phyloP scores from a whole-genome alignment of 2,329 filamentous ascomycete species.

The Neofusicoccum sp. region DNA sequence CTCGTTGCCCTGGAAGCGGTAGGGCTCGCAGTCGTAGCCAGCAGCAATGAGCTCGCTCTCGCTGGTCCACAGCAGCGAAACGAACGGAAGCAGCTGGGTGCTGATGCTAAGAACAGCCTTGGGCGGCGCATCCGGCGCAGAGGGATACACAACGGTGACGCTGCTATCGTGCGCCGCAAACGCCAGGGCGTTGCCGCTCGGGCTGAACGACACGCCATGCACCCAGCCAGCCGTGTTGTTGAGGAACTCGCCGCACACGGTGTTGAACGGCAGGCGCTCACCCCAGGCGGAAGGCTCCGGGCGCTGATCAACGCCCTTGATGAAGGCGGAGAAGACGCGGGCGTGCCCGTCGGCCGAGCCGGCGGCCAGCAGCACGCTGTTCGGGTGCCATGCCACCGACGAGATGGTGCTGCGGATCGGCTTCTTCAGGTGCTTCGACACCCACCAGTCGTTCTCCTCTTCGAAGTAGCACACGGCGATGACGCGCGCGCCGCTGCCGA shows the following conservation, averaged over 20 bases:
- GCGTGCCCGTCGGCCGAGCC: constrained; percentile 98
- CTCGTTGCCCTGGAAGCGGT: constrained; percentile 77
- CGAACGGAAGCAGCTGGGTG: constrained; percentile 88
- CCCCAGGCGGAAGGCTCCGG: constrained; percentile 90
- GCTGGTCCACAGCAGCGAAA: constrained; percentile 86
- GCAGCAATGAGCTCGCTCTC: constrained; percentile 94
- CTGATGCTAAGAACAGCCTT: constrained; percentile 85
- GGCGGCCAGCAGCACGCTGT: constrained; percentile 89
- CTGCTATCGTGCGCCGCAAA: constrained; percentile 96
- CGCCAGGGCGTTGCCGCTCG: constrained; percentile 86
- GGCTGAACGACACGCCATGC: constrained; percentile 89
- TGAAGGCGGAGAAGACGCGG: constrained; percentile 89
- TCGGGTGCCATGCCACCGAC: constrained; percentile 93
- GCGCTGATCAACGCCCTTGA: constrained; percentile 87
- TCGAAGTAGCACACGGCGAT: constrained; percentile 99
- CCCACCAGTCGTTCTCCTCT: constrained; percentile 99
- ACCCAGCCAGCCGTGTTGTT: constrained; percentile 98
- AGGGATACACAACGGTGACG: constrained; percentile 93
- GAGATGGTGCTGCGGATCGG: constrained; percentile 97
- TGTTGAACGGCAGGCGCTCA: constrained; percentile 95
- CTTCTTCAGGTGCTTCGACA: constrained; percentile 99
- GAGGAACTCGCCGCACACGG: constrained; percentile 91
- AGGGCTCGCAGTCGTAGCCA: constrained; percentile 84
- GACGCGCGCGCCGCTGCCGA: constrained; percentile 90
- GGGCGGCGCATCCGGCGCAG: constrained; percentile 84